Base-by-base conservation (phyloP, 495 filamentous ascomycete genomes). In the Penicilliopsis zonata region DNA sequence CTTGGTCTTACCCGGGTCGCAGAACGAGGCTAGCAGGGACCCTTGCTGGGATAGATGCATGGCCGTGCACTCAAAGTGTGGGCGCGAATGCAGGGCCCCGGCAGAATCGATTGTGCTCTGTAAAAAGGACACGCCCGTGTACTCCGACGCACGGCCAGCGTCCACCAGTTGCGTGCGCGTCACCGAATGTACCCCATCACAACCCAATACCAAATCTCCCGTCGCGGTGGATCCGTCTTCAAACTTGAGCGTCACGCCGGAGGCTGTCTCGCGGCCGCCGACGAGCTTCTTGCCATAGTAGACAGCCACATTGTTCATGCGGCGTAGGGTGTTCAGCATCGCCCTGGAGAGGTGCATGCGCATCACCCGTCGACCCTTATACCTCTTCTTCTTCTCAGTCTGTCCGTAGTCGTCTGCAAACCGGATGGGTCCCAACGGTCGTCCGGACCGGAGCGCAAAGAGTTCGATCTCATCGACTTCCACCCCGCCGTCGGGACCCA, bases 131-230 rank as follows among this genome's bases (percentile, higher is more conserved):
- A 72, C 57, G 5, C 70, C 71, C 0, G 68, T 72, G 42, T 78
- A 78, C 17, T 63, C 52, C 5, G 64, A 61, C 12, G 56, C 53
- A 5, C 61, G 52, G 5, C 48, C 49, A 0, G 63, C 61, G 36
- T 74, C 70, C 19, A 78, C 61, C 41, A 67, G 69, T 10, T 54
- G 45, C 12, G 56, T 60, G 8, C 74, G 65, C 7, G 68, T 60
- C 12, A 58, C 56, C 1, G 72, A 78, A 47, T 74, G 68, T n/a
- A 78, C 71, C 4, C 75, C 75, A 39, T 80, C 75, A 44, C 72
- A 76, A 27, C 72, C 74, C 5, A 78, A 45, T 2, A 78, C 50
- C 4, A 78, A 43, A 34, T 78, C 68, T 0, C 59, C 71, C 15
- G 50, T 47, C 0, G 57, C 65, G 3, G 50, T 46, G 0, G 55